These are phyloP conservation scores for Erodium moschatum DNA, from an alignment of 441 rosid genomes.

Conservation along the genomic window DNA sequence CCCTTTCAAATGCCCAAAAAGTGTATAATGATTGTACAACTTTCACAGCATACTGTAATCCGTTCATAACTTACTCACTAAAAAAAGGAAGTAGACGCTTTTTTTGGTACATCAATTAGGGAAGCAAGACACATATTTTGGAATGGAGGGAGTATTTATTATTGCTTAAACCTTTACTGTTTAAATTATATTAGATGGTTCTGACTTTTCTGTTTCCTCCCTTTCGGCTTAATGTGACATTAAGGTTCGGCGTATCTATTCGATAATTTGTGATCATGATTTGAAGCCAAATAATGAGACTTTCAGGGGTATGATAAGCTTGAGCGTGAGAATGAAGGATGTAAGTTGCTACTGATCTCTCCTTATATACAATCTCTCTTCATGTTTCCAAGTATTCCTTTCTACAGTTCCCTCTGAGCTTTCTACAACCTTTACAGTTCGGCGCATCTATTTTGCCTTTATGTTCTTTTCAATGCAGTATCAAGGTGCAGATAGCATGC, in stretches of 20 bases:
- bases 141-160: too few species aligned
- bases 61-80: neutral
- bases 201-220: constrained; percentile 7
- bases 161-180: too few species aligned
- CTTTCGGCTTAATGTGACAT: constrained; percentile 5
- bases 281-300: constrained; percentile 58
- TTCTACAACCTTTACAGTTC: neutral
- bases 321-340: constrained; percentile 65
- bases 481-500: constrained; percentile 61
- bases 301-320: constrained; percentile 54
- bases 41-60: neutral
- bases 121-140: neutral
- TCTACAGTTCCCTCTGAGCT: constrained; percentile 4
- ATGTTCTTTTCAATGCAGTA: constrained; percentile 38
- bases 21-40: neutral
- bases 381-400: constrained; percentile 11
- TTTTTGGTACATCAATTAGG: neutral
- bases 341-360: constrained; percentile 36
- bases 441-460: constrained; percentile 1
- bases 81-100: neutral
- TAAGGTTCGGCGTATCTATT: constrained; percentile 60
- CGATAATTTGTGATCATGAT: constrained; percentile 39
- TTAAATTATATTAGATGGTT: constrained; percentile 8
- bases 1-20: neutral
- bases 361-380: constrained; percentile 4